These are phyloP conservation scores for Globisporangium takayamanum DNA, from an alignment of 352 stramenopile species.

Conservation along the genomic window DNA sequence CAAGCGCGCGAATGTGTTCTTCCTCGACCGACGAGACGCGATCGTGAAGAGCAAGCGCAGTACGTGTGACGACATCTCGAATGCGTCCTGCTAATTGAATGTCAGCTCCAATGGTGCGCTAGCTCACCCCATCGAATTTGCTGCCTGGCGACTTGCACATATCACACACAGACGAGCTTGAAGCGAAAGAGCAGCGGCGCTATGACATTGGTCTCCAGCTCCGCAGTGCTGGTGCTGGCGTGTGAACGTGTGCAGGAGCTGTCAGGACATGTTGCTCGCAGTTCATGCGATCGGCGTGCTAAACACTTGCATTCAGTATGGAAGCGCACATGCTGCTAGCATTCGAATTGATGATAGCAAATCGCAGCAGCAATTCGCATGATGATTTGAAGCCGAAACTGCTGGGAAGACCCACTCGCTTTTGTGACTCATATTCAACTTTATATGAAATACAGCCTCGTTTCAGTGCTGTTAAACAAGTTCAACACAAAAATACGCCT, in stretches of 20 bases:
- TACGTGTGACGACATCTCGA: conserved; percentile 14
- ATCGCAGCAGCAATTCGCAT: background rate
- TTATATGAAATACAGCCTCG: background rate
- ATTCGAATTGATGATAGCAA: background rate
- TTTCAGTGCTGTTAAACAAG: background rate
- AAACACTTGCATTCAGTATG: background rate
- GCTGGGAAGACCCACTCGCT: background rate
- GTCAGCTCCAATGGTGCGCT: background rate
- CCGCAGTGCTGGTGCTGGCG: conserved; percentile 14
- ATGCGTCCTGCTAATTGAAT: background rate
- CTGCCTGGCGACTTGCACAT: too few species aligned
- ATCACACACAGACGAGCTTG: conserved; percentile 38
- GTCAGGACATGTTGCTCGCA: too few species aligned
- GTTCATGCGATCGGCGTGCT: too few species aligned
- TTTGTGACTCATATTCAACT: background rate
- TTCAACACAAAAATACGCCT: background rate
- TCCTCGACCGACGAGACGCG: conserved; percentile 57
- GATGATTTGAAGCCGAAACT: background rate
- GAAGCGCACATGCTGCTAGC: background rate
- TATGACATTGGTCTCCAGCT: conserved; percentile 52
- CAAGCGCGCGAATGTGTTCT: conserved; percentile 69
- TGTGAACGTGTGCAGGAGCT: background rate
- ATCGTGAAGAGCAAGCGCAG: conserved; percentile 66
- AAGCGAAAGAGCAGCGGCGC: conserved; percentile 53
- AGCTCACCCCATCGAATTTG: too few species aligned